Conservation (phyloP, 1,284 basidiomycete genomes). For the Malassezia arunalokei region DNA sequence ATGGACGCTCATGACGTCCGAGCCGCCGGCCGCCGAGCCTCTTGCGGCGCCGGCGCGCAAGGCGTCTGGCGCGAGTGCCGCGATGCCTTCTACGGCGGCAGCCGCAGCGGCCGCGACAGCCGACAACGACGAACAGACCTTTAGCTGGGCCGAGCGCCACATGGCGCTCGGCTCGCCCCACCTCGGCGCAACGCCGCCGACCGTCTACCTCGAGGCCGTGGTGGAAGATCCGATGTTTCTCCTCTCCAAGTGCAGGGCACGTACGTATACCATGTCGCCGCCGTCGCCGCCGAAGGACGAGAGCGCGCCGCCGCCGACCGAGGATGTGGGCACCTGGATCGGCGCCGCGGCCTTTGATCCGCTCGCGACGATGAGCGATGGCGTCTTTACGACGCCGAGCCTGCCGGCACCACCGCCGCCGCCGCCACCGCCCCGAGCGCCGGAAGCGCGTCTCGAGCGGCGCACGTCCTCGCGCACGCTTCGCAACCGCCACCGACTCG, state of each 20-base stretch:
- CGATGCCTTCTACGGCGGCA: neutral
- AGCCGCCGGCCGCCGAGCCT: neutral
- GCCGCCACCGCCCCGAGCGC: neutral
- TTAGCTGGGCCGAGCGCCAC: constrained; percentile 8
- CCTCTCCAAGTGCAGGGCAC: neutral
- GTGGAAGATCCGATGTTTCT: constrained; percentile 9
- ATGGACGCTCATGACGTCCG: neutral
- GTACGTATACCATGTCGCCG: neutral
- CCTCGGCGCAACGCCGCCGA: neutral
- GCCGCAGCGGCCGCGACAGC: neutral
- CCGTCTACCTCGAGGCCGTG: constrained; percentile 3
- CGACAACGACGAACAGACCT: neutral
- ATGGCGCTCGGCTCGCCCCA: neutral
- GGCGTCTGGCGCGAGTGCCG: no score
- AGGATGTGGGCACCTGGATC: constrained; percentile 16
- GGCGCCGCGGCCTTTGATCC: constrained; percentile 25
- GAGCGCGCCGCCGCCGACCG: constrained; percentile 2
- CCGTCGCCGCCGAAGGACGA: neutral
- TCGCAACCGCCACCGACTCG: constrained; percentile 26
- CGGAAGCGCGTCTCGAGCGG: constrained; percentile 5
- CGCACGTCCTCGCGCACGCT: constrained; percentile 23
- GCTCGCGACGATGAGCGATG: constrained; percentile 33
- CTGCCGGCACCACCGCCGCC: constrained; percentile 6
- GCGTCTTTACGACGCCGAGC: constrained; percentile 23
- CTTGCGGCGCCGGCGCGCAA: neutral